Evolutionary conservation across 768 basidiomycete genomes (phyloP).

Genomic region (Boletus insuetus): DNA sequence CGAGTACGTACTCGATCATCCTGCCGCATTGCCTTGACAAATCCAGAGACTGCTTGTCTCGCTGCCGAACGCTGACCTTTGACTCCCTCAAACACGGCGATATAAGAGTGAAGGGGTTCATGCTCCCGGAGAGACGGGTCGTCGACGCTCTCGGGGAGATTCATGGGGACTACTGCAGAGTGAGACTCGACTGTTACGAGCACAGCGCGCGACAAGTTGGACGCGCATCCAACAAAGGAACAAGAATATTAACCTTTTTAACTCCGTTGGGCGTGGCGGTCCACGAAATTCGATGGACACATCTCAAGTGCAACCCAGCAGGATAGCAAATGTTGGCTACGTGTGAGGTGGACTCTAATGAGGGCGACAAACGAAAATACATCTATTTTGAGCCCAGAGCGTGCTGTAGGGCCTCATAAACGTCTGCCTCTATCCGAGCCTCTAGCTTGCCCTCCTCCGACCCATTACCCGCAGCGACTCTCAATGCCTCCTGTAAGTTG

Average conservation of each 20-base stretch:
- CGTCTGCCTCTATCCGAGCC: slow-evolving; percentile 92
- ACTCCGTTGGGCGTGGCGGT: neutral
- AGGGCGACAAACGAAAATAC: slow-evolving; percentile 1
- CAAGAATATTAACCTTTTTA: neutral
- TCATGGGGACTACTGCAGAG: slow-evolving; percentile 8
- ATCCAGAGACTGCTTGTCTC: neutral
- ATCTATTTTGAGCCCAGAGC: slow-evolving; percentile 58
- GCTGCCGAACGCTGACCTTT: neutral
- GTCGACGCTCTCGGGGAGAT: slow-evolving; percentile 11
- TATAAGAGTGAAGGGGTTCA: slow-evolving; percentile 15
- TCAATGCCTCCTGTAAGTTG: slow-evolving; percentile 85
- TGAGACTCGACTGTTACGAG: neutral
- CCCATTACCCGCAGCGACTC: slow-evolving; percentile 76
- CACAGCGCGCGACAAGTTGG: neutral
- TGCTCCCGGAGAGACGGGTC: slow-evolving; percentile 22
- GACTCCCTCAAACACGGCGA: neutral
- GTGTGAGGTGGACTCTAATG: slow-evolving; percentile 12
- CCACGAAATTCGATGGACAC: neutral
- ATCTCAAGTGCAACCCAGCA: neutral
- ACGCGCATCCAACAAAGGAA: neutral
- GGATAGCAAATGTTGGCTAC: neutral
- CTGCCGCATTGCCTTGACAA: slow-evolving; percentile 14
- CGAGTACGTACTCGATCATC: slow-evolving; percentile 13
- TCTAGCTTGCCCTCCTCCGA: slow-evolving; percentile 93
- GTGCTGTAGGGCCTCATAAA: slow-evolving; percentile 92